Base-by-base conservation (phyloP, 345 rosid species). In the Arabis alpina region DNA sequence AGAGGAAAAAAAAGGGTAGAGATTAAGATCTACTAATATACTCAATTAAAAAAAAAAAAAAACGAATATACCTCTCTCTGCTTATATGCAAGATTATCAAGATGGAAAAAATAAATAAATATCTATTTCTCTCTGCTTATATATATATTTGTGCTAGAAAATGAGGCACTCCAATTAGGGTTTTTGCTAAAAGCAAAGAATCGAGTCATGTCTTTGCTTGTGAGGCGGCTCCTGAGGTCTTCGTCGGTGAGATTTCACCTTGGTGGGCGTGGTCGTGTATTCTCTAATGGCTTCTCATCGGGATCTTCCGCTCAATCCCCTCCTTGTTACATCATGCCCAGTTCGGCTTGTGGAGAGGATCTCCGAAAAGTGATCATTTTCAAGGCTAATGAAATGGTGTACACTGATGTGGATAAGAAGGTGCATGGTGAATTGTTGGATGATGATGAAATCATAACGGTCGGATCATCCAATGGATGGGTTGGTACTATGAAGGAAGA, bases 201-300 rank as follows among this genome's bases (percentile, higher is more conserved):
- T 19, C 23, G 23, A 19, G 23, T 2, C 32, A 28, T 64, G 58
- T 50, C 58, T 50, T 48, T 13, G 23, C 30, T 64, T 5, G 7
- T 32, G 50, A n/a, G 19, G 3, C 36, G 12, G 34, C 47, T 10
- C 8, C 8, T 8, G 32, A 48, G 9, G 44, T 13, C 36, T 36
- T 19, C 23, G 23, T 19, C 23, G 23, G 53, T 44, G 5, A 61
- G 66, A 54, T 23, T 28, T 32, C 6, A 6, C 6, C 36, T 32
- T 19, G 23, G 23, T 19, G 23, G 23, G 1, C 23, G 23, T 48
- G 6, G 11, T 32, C 27, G 16, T 3, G 10, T 10, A 11, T 15
- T 40, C 16, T 67, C 54, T 40, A 4, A 54, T 7, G 53, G 71
- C 32, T 54, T 42, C 30, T 67, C 62, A 32, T 36, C 37, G 37